Base-by-base conservation (phyloP, 768 basidiomycete genomes). In the Austroboletus eburneus region DNA sequence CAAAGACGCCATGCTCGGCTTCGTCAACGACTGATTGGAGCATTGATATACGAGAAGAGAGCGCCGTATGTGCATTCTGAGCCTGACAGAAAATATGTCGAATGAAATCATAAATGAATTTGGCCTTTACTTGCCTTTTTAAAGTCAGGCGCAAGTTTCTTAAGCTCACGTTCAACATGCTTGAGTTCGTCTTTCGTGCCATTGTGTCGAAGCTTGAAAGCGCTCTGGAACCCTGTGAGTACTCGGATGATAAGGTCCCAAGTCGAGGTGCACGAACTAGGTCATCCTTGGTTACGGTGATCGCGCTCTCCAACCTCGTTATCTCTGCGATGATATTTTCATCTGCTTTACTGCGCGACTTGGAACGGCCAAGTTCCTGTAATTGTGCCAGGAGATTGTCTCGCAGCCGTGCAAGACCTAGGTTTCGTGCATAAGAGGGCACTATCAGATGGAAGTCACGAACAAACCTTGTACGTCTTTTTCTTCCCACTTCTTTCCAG, bases 401-500 rank as follows among this genome's bases (percentile, higher is more conserved):
- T 37, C 87, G 79, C 32, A 76, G 74, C 34, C 87, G 83, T 22
- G 72, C 68, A 13, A 83, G 69, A 25, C 71, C 80, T 58, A 27
- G n/a, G 16, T 37, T 35, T 17, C 40, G 42, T 21, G n/a, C 24
- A 38, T 55, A 20, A 48, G 38, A 12, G 29, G 30, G n/a, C 17
- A n/a, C 22, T 59, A 67, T 24, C 73, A 62, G 21, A 72, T 13
- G 4, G 5, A 20, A 43, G 34, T 29, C 3, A 39, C 5, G 18
- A 25, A n/a, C 36, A 32, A 57, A 90, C 92, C 87, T 67, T 91
- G 83, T 4, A 97, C 78, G 56, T 96, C 93, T 57, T 87, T 87
- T 63, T 98, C 95, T 49, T 95, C 91, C 86, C 92, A 97, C 61
- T 91, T 92, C 69, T 89, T 88, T 33, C 76, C 77, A n/a, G 67